Evolutionary conservation across 139 green algal species (phyloP).

Genomic region (Yamagishiella unicocca): DNA sequence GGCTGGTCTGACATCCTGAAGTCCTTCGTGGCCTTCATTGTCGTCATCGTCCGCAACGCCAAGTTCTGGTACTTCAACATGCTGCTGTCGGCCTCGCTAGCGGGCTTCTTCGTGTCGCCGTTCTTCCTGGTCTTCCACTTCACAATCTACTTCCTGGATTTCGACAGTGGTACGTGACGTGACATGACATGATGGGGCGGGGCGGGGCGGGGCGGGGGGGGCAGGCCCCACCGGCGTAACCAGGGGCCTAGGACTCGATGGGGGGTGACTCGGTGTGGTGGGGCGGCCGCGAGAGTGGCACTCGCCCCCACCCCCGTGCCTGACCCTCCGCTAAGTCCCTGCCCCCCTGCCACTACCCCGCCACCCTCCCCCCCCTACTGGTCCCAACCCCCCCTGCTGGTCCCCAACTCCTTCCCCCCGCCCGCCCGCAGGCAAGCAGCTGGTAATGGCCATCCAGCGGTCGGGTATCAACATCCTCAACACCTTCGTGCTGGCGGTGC

Average conservation of each 20-base stretch:
- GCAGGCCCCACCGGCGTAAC: no score
- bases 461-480: slow-evolving; percentile 49
- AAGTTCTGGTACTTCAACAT: slow-evolving; percentile 56
- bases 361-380: background rate
- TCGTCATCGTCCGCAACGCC: background rate
- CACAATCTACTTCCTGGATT: slow-evolving; percentile 55
- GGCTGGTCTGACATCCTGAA: background rate
- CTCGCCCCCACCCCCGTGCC: no score
- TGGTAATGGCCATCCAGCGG: slow-evolving; percentile 50
- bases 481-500: slow-evolving; percentile 54
- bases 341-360: background rate
- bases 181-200: background rate
- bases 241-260: no score
- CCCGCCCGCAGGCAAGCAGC: slow-evolving; percentile 29
- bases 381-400: background rate
- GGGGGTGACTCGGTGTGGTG: no score
- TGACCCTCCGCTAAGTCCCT: no score
- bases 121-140: slow-evolving; percentile 58
- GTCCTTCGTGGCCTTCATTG: background rate
- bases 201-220: background rate
- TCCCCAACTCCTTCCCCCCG: background rate
- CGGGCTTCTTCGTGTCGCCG: slow-evolving; percentile 46
- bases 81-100: slow-evolving; percentile 40
- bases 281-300: no score
- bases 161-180: slow-evolving; percentile 39